Evolutionary conservation across 139 green algal genomes (phyloP), one percentile per base, ranked within the genome.

Genomic region (Parachlorella kessleri): DNA sequence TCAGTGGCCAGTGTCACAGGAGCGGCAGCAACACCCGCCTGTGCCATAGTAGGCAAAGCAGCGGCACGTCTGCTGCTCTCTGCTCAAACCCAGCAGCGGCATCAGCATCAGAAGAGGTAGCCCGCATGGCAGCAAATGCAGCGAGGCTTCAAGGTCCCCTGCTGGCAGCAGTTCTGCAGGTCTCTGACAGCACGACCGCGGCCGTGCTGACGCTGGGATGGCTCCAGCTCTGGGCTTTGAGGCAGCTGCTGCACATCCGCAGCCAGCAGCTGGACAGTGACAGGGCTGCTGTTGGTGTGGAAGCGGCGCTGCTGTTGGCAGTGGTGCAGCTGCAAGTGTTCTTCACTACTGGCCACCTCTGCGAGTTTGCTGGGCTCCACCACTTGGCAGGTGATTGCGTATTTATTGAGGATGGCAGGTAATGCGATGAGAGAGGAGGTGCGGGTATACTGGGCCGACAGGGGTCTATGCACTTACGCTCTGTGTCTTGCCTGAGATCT

Each of bases 301-400:
- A 64, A 53, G 84, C 72, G 54, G 84, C 67, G 41, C 68, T 63
- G 41, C 39, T 85, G 68, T 18, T 84, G 53, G 73, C 78, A 54
- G 63, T 82, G 39, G 6, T 84, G 40, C 65, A 82, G 39, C 53
- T 73, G n/a, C 85, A 87, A 42, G 38, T 87, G 5, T 98, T 98
- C 80, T 98, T 94, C 74, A 86, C 81, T 41, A 95, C 83, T 26
- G 90, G 90, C 18, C 95, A 98, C 86, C 91, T 94, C n/a, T 98
- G 93, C 83, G 89, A 97, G 79, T 98, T 98, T 77, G 90, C 90
- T 8, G 93, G 93, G 28, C 82, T 98, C 59, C 89, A 97, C 66
- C 98, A 95, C 81, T 90, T 89, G 21, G 91, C 93, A 74, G 83
- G 83, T 85, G 32, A 40, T 48, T 0, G 33, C 32, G 36, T 8